Conservation (phyloP, 495 filamentous ascomycete genomes). For the Xylaria palmicola region DNA sequence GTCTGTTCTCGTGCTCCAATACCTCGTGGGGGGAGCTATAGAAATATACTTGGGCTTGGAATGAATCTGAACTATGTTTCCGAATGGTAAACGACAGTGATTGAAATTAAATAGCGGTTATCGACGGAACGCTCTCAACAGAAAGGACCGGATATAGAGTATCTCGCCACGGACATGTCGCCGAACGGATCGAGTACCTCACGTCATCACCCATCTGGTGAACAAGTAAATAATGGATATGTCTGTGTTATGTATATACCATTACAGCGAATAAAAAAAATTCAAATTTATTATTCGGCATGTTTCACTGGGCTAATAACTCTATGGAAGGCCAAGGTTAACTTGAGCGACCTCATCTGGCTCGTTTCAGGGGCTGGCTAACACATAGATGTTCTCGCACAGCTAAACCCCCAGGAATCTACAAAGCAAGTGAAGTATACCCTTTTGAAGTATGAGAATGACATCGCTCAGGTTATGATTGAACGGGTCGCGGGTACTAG, state of each 20-base stretch:
- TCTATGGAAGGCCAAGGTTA: too few relatives aligned
- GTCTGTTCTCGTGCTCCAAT: neutral
- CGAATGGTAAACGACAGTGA: neutral
- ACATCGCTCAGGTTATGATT: too few relatives aligned
- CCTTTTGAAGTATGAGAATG: too few relatives aligned
- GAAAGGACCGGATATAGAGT: neutral
- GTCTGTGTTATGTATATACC: slow-evolving; percentile 1
- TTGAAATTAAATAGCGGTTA: neutral
- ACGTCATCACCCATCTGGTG: neutral
- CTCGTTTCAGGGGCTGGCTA: too few relatives aligned
- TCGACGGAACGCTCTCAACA: neutral
- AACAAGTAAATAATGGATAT: neutral
- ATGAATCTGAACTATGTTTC: neutral
- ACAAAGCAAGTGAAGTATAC: too few relatives aligned
- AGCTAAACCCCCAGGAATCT: too few relatives aligned
- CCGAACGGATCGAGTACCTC: slow-evolving; percentile 5
- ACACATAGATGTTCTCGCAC: too few relatives aligned
- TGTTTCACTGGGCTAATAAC: too few relatives aligned
- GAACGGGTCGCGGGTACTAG: too few relatives aligned
- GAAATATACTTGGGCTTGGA: neutral
- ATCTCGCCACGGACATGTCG: neutral
- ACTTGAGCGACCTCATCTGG: too few relatives aligned
- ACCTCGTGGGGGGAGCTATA: neutral
- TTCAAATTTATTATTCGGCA: too few relatives aligned
- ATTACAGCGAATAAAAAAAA: neutral